A percentile compares a stretch with the other conserved stretches of the same genome.
Conservation (phyloP, 139 green algal species). For the Chlamydomonas urium region DNA sequence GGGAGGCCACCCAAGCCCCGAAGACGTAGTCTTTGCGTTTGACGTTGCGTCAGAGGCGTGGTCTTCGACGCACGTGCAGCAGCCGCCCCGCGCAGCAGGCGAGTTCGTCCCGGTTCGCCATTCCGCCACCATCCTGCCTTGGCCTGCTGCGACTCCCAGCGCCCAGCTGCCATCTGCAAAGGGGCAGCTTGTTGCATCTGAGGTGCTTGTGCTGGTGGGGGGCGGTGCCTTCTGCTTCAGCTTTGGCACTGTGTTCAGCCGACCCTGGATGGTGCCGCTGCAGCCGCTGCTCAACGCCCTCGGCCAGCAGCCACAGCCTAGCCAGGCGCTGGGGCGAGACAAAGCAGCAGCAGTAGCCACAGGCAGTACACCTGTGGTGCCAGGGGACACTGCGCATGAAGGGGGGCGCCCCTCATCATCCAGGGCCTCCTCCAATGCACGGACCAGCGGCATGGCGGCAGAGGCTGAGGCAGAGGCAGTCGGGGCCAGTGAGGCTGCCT, state of each 20-base stretch:
- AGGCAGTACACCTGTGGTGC: no score
- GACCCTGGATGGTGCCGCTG: slow-evolving; percentile 1
- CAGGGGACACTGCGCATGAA: no score
- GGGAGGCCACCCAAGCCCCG: slow-evolving; percentile 41
- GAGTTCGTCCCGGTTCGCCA: slow-evolving; percentile 14
- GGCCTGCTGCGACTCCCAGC: no score
- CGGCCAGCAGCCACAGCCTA: not conserved
- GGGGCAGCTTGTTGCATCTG: no score
- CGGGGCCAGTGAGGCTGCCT: not conserved
- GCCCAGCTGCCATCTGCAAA: no score
- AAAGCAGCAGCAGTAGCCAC: slow-evolving; percentile 10
- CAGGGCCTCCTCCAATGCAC: no score
- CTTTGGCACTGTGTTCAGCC: slow-evolving; percentile 52
- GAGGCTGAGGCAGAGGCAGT: no score
- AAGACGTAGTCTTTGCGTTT: slow-evolving; percentile 22
- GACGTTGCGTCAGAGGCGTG: slow-evolving; percentile 15
- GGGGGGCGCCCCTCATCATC: no score
- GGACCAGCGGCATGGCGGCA: no score
- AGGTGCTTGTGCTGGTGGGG: slow-evolving; percentile 33
- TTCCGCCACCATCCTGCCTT: not conserved
- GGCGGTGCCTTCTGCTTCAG: slow-evolving; percentile 60
- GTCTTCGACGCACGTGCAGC: not conserved
- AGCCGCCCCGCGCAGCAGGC: not conserved
- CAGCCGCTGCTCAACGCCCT: not conserved
- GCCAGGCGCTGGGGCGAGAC: not conserved